Evolutionary conservation across 495 filamentous ascomycete genomes (phyloP).

Genomic region (Neurospora intermedia): DNA sequence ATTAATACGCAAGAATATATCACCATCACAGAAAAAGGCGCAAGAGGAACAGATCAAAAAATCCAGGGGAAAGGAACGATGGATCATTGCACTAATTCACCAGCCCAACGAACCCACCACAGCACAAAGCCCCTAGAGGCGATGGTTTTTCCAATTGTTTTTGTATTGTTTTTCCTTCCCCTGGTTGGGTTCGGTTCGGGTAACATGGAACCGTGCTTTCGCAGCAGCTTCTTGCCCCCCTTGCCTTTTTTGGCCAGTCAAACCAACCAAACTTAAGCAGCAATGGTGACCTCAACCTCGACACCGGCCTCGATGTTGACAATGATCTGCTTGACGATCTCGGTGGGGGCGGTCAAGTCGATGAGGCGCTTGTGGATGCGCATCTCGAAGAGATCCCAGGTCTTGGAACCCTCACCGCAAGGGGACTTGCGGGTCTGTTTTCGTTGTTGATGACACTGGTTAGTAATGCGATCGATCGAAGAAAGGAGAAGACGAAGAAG

Average conservation of each 20-base stretch:
- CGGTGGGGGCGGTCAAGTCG: constrained; percentile 91
- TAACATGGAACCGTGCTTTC: background rate
- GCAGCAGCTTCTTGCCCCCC: background rate
- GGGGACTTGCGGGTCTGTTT: constrained; percentile 55
- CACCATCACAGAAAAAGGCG: background rate
- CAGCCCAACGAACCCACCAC: background rate
- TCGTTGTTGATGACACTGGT: constrained; percentile 1
- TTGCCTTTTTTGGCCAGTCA: background rate
- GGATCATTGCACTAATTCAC: background rate
- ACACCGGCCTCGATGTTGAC: constrained; percentile 99
- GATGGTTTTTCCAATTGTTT: background rate
- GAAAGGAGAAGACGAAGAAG: too few species aligned
- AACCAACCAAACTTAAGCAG: constrained; percentile 57
- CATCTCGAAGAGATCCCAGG: constrained; percentile 99
- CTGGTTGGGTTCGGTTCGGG: background rate
- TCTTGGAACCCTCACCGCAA: constrained; percentile 99
- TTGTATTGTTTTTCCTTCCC: background rate
- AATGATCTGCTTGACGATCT: constrained; percentile 99
- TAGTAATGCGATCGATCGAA: background rate
- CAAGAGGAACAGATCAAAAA: background rate
- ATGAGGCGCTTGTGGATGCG: constrained; percentile 88
- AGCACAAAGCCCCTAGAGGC: background rate
- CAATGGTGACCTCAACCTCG: constrained; percentile 99
- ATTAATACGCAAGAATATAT: background rate
- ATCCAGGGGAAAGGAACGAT: background rate